These are phyloP conservation scores for Moniliophthora roreri DNA, from an alignment of 1,284 basidiomycete genomes.

Conservation along the genomic window DNA sequence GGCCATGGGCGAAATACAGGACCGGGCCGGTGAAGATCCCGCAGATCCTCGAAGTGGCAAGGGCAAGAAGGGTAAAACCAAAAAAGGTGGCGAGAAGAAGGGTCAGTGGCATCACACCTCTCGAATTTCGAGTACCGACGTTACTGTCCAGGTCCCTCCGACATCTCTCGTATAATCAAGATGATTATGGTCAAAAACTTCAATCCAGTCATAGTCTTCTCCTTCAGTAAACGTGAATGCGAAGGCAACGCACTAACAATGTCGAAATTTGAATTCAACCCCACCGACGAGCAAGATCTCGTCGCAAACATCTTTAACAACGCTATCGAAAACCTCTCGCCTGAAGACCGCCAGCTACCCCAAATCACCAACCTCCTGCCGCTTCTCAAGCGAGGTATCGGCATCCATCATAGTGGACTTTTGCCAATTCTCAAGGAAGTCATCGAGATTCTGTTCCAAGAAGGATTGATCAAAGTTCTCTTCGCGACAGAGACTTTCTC, in stretches of 20 bases:
- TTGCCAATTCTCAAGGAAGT: slow-evolving; percentile 98
- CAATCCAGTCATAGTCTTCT: slow-evolving; percentile 98
- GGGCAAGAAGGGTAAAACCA: slow-evolving; percentile 87
- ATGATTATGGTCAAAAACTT: slow-evolving; percentile 99
- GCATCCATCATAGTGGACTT: slow-evolving; percentile 98
- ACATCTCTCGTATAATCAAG: slow-evolving; percentile 98
- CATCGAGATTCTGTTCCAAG: slow-evolving; percentile 99
- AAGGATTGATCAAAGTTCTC: slow-evolving; percentile 98
- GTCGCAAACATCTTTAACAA: slow-evolving; percentile 93
- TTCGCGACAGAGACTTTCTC: slow-evolving; percentile 99
- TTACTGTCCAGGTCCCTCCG: slow-evolving; percentile 67
- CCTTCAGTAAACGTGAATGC: slow-evolving; percentile 98
- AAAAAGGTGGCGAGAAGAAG: slow-evolving; percentile 90
- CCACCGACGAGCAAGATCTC: slow-evolving; percentile 89
- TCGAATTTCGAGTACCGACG: slow-evolving; percentile 5
- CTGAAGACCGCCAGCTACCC: slow-evolving; percentile 88
- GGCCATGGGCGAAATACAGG: slow-evolving; percentile 93
- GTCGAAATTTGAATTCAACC: slow-evolving; percentile 96
- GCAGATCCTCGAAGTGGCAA: slow-evolving; percentile 80
- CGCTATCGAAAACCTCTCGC: slow-evolving; percentile 87
- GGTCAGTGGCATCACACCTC: slow-evolving; percentile 46
- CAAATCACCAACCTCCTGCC: slow-evolving; percentile 95
- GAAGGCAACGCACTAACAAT: slow-evolving; percentile 90
- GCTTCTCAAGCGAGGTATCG: slow-evolving; percentile 92
- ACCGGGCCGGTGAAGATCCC: slow-evolving; percentile 90